Evolutionary conservation across 2,329 filamentous ascomycete species (phyloP).

Genomic region (Dothideomycetidae sp.): DNA sequence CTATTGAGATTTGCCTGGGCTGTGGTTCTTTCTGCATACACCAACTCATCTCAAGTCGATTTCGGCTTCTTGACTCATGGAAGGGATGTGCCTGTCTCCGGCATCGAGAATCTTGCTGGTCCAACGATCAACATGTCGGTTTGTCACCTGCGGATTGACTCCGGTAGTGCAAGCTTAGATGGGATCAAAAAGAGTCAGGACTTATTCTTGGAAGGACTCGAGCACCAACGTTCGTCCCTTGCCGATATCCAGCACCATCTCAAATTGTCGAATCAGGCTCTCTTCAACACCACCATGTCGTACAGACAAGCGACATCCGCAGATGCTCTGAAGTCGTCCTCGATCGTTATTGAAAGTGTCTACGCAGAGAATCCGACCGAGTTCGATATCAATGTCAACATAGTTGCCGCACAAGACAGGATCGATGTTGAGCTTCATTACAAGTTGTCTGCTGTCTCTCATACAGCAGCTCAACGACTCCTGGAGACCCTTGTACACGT

Average conservation of each 20-base stretch:
- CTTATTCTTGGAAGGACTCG: not conserved
- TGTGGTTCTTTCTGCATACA: conserved; percentile 19
- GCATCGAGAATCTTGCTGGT: conserved; percentile 24
- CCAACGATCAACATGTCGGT: conserved; percentile 21
- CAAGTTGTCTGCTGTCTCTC: not conserved
- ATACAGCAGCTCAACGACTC: not conserved
- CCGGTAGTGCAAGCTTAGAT: not conserved
- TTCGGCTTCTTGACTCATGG: conserved; percentile 26
- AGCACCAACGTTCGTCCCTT: not conserved
- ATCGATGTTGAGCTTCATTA: not conserved
- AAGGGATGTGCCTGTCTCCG: conserved; percentile 22
- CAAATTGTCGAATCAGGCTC: not conserved
- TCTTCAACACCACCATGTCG: not conserved
- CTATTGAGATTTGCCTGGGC: conserved; percentile 19
- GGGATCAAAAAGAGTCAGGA: not conserved
- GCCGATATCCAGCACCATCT: not conserved
- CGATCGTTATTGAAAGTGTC: not conserved
- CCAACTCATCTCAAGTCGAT: conserved; percentile 19
- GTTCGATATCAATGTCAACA: not conserved
- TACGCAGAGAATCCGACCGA: not conserved
- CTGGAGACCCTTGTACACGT: not conserved
- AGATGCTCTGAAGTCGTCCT: not conserved
- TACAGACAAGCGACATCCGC: not conserved
- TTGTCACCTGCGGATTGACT: not conserved
- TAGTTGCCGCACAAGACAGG: not conserved